Evolutionary conservation across 177 flowering plant species (phyloP).

Genomic region (Vitis hybrid): DNA sequence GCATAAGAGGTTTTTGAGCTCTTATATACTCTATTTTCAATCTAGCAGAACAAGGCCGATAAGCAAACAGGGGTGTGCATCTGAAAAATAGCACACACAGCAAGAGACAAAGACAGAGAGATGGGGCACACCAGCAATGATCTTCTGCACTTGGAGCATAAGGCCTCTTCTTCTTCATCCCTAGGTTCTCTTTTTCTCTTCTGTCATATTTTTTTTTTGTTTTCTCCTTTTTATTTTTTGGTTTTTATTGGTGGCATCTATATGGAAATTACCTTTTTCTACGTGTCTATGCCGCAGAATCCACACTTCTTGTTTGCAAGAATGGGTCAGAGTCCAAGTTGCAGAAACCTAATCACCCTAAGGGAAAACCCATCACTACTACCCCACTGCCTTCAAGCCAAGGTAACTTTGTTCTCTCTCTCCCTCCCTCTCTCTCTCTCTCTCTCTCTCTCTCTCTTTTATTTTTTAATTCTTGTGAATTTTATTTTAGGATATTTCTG

Average conservation of each 20-base stretch:
- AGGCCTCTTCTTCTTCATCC: conserved; percentile 24
- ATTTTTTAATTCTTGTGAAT: background rate
- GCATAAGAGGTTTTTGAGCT: no score
- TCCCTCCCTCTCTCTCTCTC: no score
- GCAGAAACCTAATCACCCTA: background rate
- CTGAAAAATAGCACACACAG: no score
- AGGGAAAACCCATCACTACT: conserved; percentile 14
- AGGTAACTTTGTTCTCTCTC: conserved; percentile 15
- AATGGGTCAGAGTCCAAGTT: conserved; percentile 5
- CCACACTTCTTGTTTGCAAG: conserved; percentile 28
- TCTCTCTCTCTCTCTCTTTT: no score
- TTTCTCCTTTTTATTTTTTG: no score
- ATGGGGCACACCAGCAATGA: conserved; percentile 37
- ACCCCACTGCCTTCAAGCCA: conserved; percentile 22
- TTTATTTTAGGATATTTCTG: no score
- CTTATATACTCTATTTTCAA: no score
- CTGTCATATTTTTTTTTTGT: no score
- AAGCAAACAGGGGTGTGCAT: no score
- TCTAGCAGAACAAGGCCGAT: no score
- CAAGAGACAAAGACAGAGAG: background rate
- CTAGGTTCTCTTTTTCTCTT: conserved; percentile 21
- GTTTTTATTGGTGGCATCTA: no score
- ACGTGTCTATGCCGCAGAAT: conserved; percentile 16
- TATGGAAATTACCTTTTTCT: no score
- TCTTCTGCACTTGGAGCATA: conserved; percentile 41